These are phyloP conservation scores for Ampelomyces quisqualis DNA, from an alignment of 2,329 filamentous ascomycete species.

Conservation along the genomic window DNA sequence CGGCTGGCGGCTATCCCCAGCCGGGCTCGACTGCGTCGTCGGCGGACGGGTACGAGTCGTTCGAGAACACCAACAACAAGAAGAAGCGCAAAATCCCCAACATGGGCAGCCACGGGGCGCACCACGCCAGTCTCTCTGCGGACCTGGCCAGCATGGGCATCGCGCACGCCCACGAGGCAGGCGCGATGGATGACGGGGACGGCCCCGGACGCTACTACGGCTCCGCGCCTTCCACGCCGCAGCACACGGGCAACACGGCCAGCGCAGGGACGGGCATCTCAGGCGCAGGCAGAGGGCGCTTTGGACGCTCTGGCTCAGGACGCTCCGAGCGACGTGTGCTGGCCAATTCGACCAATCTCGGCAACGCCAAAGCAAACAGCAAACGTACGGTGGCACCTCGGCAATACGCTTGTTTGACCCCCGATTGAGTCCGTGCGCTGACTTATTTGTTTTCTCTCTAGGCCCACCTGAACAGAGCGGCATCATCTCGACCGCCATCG, in stretches of 20 bases:
- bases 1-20: constrained; percentile 40
- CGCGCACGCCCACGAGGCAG: constrained; percentile 47
- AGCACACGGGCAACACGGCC: constrained; percentile 44
- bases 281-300: constrained; percentile 79
- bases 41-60: constrained; percentile 89
- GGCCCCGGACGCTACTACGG: constrained; percentile 57
- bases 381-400: constrained; percentile 42
- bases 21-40: constrained; percentile 65
- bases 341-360: constrained; percentile 45
- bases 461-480: constrained; percentile 60
- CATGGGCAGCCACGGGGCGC: constrained; percentile 67
- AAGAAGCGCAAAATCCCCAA: constrained; percentile 98
- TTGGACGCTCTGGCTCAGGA: constrained; percentile 60
- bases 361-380: constrained; percentile 47
- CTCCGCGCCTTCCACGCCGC: constrained; percentile 55
- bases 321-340: constrained; percentile 48
- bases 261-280: constrained; percentile 68
- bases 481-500: constrained; percentile 90
- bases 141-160: constrained; percentile 67
- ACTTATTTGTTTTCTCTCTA: constrained; percentile 38
- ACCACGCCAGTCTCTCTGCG: constrained; percentile 59
- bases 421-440: constrained; percentile 36
- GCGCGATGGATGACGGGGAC: constrained; percentile 49
- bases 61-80: constrained; percentile 98
- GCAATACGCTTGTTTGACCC: constrained; percentile 23